Evolutionary conservation across 1,284 basidiomycete species (phyloP), one percentile per base, ranked within the genome.

Genomic region (Hypsizygus ulmarius): DNA sequence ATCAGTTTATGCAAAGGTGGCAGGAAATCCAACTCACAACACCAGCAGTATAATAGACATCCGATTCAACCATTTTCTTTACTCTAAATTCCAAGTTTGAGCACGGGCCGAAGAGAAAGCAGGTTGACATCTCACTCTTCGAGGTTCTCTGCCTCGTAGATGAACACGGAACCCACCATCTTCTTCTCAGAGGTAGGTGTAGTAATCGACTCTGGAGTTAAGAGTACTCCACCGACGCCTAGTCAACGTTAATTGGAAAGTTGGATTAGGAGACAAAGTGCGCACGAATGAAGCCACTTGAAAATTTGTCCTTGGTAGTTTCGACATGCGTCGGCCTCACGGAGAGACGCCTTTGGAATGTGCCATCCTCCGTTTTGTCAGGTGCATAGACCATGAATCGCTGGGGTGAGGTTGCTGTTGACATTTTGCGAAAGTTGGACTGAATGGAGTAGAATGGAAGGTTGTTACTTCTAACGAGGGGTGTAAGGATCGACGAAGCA

Each of bases 351-450:
- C 69, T 70, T 18, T 70, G 66, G 34, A 76, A 71, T 4, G 75
- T 71, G 4, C 70, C 78, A 48, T 70, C 70, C 39, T 77, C 74
- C 8, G 69, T 72, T 52, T 66, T 72, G 52, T 82, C 79, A 3
- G 77, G 78, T 2, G 78, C 76, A 58, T 75, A 81, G 21, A 82
- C 73, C 47, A 80, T 56, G 59, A 76, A 81, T 8, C 60, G 59
- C 9, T 68, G 69, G 14, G 63, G 50, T n/a, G 54, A 29, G 32
- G 55, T 47, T 21, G 51, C 19, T 25, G 53, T 54, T 3, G 46
- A 43, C 46, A 52, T 49, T 18, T 21, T 44, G 30, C 6, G 28
- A 29, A 15, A n/a, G 32, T 34, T 15, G 32, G 11, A 5, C 3
- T 3, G 32, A 34, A 34, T 15, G 15, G 32, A 34, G 11, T 34